Evolutionary conservation across 2,329 filamentous ascomycete genomes (phyloP).

Genomic region (Aphanoascus verrucosus): DNA sequence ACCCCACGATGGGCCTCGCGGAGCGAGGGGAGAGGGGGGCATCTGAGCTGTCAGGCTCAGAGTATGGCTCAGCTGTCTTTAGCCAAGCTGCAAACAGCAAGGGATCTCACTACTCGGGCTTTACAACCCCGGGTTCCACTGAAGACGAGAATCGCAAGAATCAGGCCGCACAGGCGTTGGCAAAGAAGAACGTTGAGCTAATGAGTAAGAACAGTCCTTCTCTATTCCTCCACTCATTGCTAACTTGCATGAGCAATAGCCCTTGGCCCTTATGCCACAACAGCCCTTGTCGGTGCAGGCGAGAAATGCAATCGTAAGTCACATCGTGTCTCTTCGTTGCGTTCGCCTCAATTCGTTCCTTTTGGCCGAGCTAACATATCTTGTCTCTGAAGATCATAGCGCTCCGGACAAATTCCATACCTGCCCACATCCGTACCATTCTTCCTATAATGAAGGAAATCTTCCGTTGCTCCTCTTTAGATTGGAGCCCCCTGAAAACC

Average conservation of each 20-base stretch:
- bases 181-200: background rate
- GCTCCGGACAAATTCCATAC: conserved; percentile 17
- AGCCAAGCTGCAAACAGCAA: background rate
- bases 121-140: conserved; percentile 1
- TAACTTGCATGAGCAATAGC: background rate
- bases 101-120: background rate
- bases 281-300: background rate
- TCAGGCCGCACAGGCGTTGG: background rate
- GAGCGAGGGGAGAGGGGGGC: background rate
- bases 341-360: background rate
- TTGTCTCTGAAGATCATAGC: background rate
- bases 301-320: conserved; percentile 5
- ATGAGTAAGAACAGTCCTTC: background rate
- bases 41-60: background rate
- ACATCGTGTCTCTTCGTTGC: background rate
- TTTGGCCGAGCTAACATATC: background rate
- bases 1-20: background rate
- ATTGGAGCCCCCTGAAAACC: conserved; percentile 15
- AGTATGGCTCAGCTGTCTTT: background rate
- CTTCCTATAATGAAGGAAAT: conserved; percentile 15
- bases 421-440: conserved; percentile 20
- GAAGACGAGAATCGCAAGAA: background rate
- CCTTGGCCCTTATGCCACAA: background rate
- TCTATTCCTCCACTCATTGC: background rate
- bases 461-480: conserved; percentile 22